A percentile compares a stretch with the other conserved stretches of the same genome.
Conservation (phyloP, 768 basidiomycete genomes). For the Neoboletus magnificus region DNA sequence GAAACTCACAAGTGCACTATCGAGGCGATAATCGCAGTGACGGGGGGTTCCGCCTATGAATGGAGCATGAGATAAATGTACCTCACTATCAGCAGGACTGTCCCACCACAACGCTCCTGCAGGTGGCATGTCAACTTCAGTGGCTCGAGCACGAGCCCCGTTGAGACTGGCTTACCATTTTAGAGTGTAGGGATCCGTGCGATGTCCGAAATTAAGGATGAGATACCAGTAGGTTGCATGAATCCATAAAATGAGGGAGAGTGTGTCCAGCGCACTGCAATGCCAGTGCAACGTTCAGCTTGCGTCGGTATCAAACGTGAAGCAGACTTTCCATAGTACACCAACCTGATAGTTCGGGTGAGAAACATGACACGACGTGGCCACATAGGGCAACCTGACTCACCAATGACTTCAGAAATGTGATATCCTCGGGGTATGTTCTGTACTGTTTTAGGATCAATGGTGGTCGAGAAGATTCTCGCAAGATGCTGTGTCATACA, state of each 20-base stretch:
- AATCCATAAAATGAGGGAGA: neutral
- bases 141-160: neutral
- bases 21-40: neutral
- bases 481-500: neutral
- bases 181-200: neutral
- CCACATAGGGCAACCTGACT: neutral
- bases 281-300: neutral
- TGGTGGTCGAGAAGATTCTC: neutral
- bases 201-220: neutral
- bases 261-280: neutral
- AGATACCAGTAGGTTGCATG: neutral
- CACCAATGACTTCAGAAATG: neutral
- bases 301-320: neutral
- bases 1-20: neutral
- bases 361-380: neutral
- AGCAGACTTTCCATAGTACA: neutral
- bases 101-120: neutral
- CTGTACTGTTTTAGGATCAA: neutral
- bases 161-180: neutral
- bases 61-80: neutral
- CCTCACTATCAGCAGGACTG: neutral
- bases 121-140: neutral
- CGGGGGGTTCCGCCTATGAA: neutral
- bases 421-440: neutral
- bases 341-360: neutral